Base-by-base conservation (phyloP, 345 rosid species). In the Melastoma malabathricum region DNA sequence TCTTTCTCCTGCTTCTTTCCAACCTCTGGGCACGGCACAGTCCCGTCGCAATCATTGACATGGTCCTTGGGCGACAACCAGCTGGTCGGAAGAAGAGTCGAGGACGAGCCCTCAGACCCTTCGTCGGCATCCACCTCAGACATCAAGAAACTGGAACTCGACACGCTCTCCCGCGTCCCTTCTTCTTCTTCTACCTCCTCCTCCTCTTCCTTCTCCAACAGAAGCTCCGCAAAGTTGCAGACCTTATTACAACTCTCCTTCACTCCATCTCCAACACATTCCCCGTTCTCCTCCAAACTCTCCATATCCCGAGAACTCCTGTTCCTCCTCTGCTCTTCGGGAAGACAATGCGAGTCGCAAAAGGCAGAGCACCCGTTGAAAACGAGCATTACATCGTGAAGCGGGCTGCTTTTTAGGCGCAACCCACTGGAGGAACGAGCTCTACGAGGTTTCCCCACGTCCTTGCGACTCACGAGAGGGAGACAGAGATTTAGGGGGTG, bases 111-210 rank as follows among this genome's bases (percentile, higher is more conserved):
- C 47, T 79, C 89, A 16, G 84, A 79, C 68, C 74, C 86, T 22
- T 76, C 95, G 2, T 57, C 75, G 34, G 67, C 84, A 0, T 77
- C 73, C 20, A 74, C 60, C 48, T 78, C 94, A 8, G 96, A 82
- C 9, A 72, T 72, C 68, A 75, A 71, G 58, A 78, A 74, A 49
- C 76, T 86, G 9, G 89, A 93, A 66, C 94, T 78, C 57, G 83
- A 81, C 61, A 94, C 78, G 64, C 90, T 87, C 60, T 75, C 84
- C 58, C 81, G 63, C 18, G 60, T 75, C 48, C 41, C 41, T 34
- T 34, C 38, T 31, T 31, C 31, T 31, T 75, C 67, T 49, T 63
- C 80, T 62, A 72, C 81, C 6, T 27, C 31, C 38, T 31, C 38
- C 10, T 31, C 38, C 38, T 2, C 3, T 31, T 31, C 38, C 38